Base-by-base conservation (phyloP, 2,329 filamentous ascomycete species). In the Dendryphion nanum region DNA sequence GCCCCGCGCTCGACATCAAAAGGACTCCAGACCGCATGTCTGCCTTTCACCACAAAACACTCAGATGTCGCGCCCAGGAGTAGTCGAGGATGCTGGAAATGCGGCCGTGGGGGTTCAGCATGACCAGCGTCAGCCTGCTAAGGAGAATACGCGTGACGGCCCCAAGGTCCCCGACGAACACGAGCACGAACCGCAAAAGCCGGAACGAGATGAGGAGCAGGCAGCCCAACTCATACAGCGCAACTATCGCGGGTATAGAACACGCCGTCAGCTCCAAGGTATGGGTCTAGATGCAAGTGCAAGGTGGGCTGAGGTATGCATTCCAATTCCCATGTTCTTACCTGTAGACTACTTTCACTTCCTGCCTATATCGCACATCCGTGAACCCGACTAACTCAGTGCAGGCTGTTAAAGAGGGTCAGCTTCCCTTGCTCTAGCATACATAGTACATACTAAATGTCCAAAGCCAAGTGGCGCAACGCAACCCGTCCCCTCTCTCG, bases 221-320 rank as follows among this genome's bases (percentile, higher is more conserved):
- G 64, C 64, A 4, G 64, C 63, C 6, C 47, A 57, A 47, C 30
- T 61, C 44, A 67, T 67, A 24, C 64, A 67, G 70, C 80, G 83
- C 49, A 85, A 82, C 18, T 94, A 89, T 60, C 77, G 89, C 21
- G 87, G 88, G 5, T 87, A 94, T 63, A 77, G 85, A 37, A 76
- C 79, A 33, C 77, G 88, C 30, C 72, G 88, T 33, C 82, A 88
- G 61, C 72, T 93, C 51, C 64, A 78, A 28, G 88, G 88, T 0
- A 72, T 84, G 48, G 77, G 78, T 2, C 61, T 94, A 21, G 78
- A 86, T 61, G 77, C 86, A n/a, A 78, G 74, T 19, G 81, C 82
- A 19, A 72, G 86, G 52, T 90, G 85, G 85, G 70, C 79, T 8
- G 80, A 86, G 54, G 83, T 86, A 38, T 68, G 81, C 44, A 26